Evolutionary conservation across 1,284 basidiomycete species (phyloP).

Genomic region (Cutaneotrichosporon mucoides): DNA sequence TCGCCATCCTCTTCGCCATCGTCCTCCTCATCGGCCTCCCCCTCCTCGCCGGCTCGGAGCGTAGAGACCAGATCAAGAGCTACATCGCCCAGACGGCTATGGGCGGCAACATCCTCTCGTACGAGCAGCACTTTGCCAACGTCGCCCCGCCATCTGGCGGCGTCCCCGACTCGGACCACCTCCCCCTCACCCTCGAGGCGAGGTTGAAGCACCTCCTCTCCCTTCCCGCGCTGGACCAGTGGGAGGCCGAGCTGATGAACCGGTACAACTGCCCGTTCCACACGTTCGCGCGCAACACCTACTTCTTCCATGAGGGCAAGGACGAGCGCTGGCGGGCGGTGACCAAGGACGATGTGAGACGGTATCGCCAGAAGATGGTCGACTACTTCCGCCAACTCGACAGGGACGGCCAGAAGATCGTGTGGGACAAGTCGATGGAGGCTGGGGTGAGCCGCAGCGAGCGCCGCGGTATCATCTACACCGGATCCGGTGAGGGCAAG

Average conservation of each 20-base stretch:
- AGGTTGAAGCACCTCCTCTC: slow-evolving; percentile 32
- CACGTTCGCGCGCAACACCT: slow-evolving; percentile 43
- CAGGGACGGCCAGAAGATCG: slow-evolving; percentile 37
- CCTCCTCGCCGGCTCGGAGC: slow-evolving; percentile 11
- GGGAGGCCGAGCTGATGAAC: slow-evolving; percentile 40
- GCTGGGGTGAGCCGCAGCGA: slow-evolving; percentile 24
- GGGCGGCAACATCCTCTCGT: background rate
- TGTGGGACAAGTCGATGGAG: slow-evolving; percentile 43
- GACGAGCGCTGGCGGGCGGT: slow-evolving; percentile 43
- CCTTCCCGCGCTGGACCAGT: slow-evolving; percentile 40
- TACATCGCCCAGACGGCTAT: slow-evolving; percentile 5
- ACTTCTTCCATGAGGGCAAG: slow-evolving; percentile 45
- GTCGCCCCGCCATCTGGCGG: slow-evolving; percentile 32
- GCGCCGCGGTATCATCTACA: slow-evolving; percentile 48
- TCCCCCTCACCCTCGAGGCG: slow-evolving; percentile 39
- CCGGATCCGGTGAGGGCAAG: slow-evolving; percentile 48
- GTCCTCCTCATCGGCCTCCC: slow-evolving; percentile 14
- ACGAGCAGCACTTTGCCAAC: slow-evolving; percentile 14
- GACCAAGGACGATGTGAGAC: slow-evolving; percentile 35
- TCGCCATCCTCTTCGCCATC: slow-evolving; percentile 16
- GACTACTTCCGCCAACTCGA: slow-evolving; percentile 44
- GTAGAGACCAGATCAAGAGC: slow-evolving; percentile 4
- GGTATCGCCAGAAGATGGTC: slow-evolving; percentile 44
- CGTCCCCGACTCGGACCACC: slow-evolving; percentile 22
- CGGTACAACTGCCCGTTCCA: slow-evolving; percentile 42